These are phyloP conservation scores for Saccharomycopsis guyanensis DNA, from an alignment of 805 yeast species.

Conservation along the genomic window DNA sequence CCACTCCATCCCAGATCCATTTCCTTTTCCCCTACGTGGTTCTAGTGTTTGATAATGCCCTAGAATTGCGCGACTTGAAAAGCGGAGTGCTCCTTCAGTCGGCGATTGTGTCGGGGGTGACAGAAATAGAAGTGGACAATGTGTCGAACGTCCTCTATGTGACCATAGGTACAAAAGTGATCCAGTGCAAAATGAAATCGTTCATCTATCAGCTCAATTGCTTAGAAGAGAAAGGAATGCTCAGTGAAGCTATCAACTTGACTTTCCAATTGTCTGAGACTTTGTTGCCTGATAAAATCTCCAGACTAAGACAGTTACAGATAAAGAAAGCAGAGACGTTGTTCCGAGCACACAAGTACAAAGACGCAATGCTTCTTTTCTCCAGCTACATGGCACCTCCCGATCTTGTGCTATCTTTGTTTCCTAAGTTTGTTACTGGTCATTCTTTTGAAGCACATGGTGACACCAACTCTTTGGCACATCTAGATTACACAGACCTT, in stretches of 20 bases:
- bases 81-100: constrained; percentile 33
- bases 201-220: constrained; percentile 30
- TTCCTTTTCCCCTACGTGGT: constrained; percentile 14
- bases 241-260: constrained; percentile 39
- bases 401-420: constrained; percentile 37
- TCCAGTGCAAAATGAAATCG: constrained; percentile 25
- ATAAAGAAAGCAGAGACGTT: constrained; percentile 30
- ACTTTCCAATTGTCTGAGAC: constrained; percentile 28
- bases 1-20: constrained; percentile 1
- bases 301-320: constrained; percentile 37
- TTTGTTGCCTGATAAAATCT: constrained; percentile 27
- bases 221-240: constrained; percentile 26
- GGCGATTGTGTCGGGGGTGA: constrained; percentile 24
- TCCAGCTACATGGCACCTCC: constrained; percentile 56
- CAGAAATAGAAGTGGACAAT: constrained; percentile 18
- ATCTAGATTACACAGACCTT: constrained; percentile 12
- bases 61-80: constrained; percentile 10
- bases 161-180: constrained; percentile 22
- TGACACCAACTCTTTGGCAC: constrained; percentile 21
- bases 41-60: neutral
- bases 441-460: constrained; percentile 6
- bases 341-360: constrained; percentile 27
- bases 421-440: constrained; percentile 34
- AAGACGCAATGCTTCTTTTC: constrained; percentile 37
- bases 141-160: constrained; percentile 3